Conservation (phyloP, 768 basidiomycete species). For the Chalciporus sphaerocephalus region DNA sequence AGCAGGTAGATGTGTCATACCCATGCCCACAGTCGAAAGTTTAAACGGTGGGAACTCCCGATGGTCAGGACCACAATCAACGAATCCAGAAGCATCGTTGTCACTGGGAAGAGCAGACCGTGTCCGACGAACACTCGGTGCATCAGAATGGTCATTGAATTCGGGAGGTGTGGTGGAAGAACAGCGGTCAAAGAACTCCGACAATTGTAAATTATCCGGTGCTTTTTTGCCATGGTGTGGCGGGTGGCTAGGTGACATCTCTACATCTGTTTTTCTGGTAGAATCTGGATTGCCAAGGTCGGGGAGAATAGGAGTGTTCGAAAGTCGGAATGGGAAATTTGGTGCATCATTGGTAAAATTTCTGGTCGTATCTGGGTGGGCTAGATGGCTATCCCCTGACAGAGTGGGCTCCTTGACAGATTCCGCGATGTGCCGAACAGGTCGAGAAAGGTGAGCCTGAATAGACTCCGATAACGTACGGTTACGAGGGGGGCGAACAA, state of each 20-base stretch:
- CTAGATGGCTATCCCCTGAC: not conserved
- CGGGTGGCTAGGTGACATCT: not conserved
- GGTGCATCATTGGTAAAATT: not conserved
- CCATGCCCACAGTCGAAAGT: not conserved
- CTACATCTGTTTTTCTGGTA: not conserved
- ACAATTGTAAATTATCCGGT: not conserved
- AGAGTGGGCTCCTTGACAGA: not conserved
- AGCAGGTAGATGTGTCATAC: not conserved
- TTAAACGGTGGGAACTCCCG: not conserved
- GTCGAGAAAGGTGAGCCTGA: constrained; percentile 40
- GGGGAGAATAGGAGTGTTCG: not conserved
- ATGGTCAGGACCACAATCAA: not conserved
- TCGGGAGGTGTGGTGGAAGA: constrained; percentile 9
- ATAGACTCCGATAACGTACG: constrained; percentile 46
- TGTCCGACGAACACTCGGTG: constrained; percentile 1
- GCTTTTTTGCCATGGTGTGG: not conserved
- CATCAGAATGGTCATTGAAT: not conserved
- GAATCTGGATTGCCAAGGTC: not conserved
- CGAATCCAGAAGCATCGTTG: not conserved
- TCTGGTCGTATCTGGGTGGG: not conserved
- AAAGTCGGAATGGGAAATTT: constrained; percentile 5
- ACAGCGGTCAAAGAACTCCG: constrained; percentile 27
- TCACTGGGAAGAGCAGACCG: constrained; percentile 1
- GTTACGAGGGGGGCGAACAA: constrained; percentile 30
- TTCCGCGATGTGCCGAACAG: constrained; percentile 4